Evolutionary conservation across 805 yeast genomes (phyloP).

Genomic region (Maudiozyma saulgeensis): DNA sequence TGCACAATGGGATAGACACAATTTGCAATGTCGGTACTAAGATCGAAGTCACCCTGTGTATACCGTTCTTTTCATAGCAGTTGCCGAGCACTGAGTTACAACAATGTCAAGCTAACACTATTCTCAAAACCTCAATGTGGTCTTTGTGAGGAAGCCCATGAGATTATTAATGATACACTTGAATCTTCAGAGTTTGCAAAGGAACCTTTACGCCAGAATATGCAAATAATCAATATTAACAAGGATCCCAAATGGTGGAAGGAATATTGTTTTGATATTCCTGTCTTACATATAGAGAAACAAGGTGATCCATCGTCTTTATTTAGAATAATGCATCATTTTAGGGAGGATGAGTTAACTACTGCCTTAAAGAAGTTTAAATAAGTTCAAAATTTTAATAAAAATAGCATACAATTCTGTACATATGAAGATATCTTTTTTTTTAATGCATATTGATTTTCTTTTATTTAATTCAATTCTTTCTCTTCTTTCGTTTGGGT

Average conservation of each 20-base stretch:
- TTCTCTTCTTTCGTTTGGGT: slow-evolving; percentile 9
- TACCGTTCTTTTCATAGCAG: background rate
- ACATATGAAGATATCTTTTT: background rate
- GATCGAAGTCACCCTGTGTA: background rate
- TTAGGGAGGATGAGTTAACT: slow-evolving; percentile 44
- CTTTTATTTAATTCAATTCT: background rate
- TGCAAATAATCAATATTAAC: slow-evolving; percentile 48
- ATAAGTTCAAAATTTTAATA: background rate
- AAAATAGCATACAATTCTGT: background rate
- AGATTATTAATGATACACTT: slow-evolving; percentile 35
- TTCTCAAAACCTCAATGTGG: slow-evolving; percentile 65
- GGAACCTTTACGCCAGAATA: slow-evolving; percentile 19
- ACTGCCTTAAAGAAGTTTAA: slow-evolving; percentile 35
- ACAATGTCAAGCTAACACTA: slow-evolving; percentile 37
- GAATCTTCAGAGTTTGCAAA: slow-evolving; percentile 24
- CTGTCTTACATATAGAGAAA: slow-evolving; percentile 62
- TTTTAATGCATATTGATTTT: background rate
- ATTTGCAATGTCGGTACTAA: background rate
- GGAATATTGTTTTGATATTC: slow-evolving; percentile 66
- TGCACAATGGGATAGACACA: background rate
- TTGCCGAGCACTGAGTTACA: background rate
- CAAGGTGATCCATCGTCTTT: slow-evolving; percentile 34
- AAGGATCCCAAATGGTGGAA: slow-evolving; percentile 60
- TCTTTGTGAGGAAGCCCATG: slow-evolving; percentile 57
- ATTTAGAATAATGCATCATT: slow-evolving; percentile 58